Conservation (phyloP, 345 rosid species). For the Gossypium ekmanianum region DNA sequence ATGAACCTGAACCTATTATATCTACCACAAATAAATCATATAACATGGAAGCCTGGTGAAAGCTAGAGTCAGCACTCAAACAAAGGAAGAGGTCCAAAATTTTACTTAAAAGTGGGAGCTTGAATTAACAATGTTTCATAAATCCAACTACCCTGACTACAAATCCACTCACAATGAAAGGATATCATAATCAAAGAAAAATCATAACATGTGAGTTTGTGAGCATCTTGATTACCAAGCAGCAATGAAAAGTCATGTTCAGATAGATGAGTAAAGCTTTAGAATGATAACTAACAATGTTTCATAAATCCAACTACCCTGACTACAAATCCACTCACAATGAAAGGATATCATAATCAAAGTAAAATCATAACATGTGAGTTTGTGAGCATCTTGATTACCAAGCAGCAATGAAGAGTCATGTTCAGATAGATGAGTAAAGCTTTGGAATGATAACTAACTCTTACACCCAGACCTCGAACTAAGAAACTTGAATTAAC, state of each 20-base stretch:
- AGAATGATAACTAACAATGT: background rate
- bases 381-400: background rate
- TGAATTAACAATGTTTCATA: background rate
- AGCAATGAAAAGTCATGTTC: background rate
- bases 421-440: background rate
- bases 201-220: background rate
- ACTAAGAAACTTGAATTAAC: background rate
- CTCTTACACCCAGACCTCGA: background rate
- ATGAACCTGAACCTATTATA: background rate
- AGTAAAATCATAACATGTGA: background rate
- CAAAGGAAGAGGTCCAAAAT: background rate
- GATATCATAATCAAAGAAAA: background rate
- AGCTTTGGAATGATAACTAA: background rate
- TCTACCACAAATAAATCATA: background rate
- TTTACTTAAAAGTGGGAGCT: background rate
- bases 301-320: conserved; percentile 2
- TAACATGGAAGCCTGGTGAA: background rate
- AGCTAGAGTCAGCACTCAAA: background rate
- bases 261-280: background rate
- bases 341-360: background rate
- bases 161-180: background rate
- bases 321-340: background rate
- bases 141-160: background rate
- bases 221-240: background rate
- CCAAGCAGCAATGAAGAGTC: background rate